Evolutionary conservation across 306 rosid genomes (phyloP), one percentile per base, ranked within the genome.

Genomic region (Trifolium pratense): DNA sequence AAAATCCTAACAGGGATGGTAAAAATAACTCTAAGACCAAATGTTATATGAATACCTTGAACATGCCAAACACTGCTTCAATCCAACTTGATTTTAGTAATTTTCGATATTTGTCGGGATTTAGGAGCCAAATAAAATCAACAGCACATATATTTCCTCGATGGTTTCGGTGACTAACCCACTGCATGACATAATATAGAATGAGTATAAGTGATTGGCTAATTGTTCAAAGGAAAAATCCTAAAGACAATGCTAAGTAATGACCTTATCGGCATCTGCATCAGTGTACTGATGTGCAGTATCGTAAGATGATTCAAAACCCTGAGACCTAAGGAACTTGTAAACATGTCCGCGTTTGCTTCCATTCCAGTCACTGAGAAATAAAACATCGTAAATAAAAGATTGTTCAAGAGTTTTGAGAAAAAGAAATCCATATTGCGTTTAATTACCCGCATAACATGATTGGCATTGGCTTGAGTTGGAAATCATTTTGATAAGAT

Each of bases 341-440:
- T 94, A 94, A 48, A 94, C 95, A 77, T 94, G 91, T 45, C 99
- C 99, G n/a, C 99, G 90, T 78, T 94, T 94, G 88, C 97, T 89
- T 80, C 99, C 97, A 13, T 94, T 94, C 97, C 99, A 94, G 64
- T 94, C 99, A 77, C 99, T 94, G 84, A 75, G 52, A 74, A 75
- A 77, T 42, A 16, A 76, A 39, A n/a, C 45, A 3, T 66, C 43
- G 40, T 45, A 17, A 62, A 75, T 43, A 58, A 45, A 60, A 43
- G 56, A 66, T 10, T 21, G 48, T 42, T 63, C 71, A 67, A 53
- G 3, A 9, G 18, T 69, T 57, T 26, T 14, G 16, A 20, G 26
- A 40, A 42, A 53, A 63, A 26, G 2, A 78, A 74, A 15, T 16
- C n/a, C 34, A 36, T 15, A 46, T 42, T 37, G 39, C 56, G n/a